Evolutionary conservation across 345 rosid species (phyloP).

Genomic region (Hypericum androsaemum): DNA sequence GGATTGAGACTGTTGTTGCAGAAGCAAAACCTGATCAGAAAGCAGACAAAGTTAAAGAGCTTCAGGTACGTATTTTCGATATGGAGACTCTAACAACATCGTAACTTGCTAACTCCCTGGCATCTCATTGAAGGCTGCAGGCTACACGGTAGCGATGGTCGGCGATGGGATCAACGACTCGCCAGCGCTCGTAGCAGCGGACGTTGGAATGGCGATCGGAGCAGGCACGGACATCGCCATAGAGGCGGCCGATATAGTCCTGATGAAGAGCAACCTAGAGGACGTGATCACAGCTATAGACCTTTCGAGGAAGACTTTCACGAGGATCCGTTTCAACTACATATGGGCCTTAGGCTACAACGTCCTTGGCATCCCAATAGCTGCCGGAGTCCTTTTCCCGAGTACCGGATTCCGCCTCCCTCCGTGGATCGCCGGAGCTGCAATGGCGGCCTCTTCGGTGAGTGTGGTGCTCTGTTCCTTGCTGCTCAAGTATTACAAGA

Average conservation of each 20-base stretch:
- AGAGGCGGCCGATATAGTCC: slow-evolving; percentile 92
- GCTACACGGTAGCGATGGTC: slow-evolving; percentile 77
- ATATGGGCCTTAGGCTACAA: slow-evolving; percentile 92
- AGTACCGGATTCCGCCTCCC: slow-evolving; percentile 57
- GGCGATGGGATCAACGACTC: slow-evolving; percentile 97
- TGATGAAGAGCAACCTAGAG: slow-evolving; percentile 88
- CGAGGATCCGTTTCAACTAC: slow-evolving; percentile 81
- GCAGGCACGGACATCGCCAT: slow-evolving; percentile 96
- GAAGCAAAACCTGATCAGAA: slow-evolving; percentile 90
- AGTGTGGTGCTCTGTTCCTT: slow-evolving; percentile 90
- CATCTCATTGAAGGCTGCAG: too few species aligned
- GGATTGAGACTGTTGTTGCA: slow-evolving; percentile 67
- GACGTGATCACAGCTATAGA: slow-evolving; percentile 92
- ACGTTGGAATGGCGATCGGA: slow-evolving; percentile 93
- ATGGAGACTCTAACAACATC: too few species aligned
- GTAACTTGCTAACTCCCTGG: too few species aligned
- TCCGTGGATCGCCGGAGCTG: slow-evolving; percentile 97
- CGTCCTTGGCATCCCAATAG: slow-evolving; percentile 72
- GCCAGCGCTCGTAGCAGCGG: slow-evolving; percentile 85
- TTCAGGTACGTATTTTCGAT: slow-evolving; percentile 53
- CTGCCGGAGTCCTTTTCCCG: slow-evolving; percentile 80
- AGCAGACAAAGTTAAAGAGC: slow-evolving; percentile 74
- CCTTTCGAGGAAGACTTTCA: slow-evolving; percentile 70
- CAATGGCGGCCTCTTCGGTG: slow-evolving; percentile 96
- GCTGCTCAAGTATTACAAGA: slow-evolving; percentile 56